Evolutionary conservation across 257 asterid genomes (phyloP).

Genomic region (Rubia yunnanensis): DNA sequence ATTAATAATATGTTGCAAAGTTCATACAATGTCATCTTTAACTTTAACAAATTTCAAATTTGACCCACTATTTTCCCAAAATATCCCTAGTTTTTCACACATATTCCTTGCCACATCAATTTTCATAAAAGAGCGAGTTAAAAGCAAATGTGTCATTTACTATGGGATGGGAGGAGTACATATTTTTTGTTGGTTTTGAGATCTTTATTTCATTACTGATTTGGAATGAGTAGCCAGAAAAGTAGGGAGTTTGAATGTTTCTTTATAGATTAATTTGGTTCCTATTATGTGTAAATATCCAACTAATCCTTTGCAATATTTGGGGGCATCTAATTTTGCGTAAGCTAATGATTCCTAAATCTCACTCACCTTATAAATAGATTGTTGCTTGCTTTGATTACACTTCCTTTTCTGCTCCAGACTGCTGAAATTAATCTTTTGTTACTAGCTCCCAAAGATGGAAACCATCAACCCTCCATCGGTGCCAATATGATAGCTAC

Average conservation of each 20-base stretch:
- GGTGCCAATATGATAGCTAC: conserved; percentile 95
- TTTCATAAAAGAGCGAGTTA: too few species aligned
- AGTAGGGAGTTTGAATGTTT: not conserved
- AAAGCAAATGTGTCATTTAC: too few species aligned
- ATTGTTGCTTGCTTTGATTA: not conserved
- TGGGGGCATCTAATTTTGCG: too few species aligned
- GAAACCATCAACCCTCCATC: conserved; percentile 67
- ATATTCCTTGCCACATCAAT: too few species aligned
- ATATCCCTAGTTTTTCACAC: too few species aligned
- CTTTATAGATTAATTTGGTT: not conserved
- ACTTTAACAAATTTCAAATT: too few species aligned
- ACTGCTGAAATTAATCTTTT: conserved; percentile 6
- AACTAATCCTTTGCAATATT: not conserved
- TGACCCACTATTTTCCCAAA: too few species aligned
- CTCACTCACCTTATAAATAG: not conserved
- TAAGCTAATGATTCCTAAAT: not conserved
- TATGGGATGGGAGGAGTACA: too few species aligned
- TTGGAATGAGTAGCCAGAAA: not conserved
- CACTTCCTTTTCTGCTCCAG: not conserved
- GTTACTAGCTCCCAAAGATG: conserved; percentile 42
- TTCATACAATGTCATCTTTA: too few species aligned
- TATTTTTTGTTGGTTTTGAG: conserved; percentile 10
- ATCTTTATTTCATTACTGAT: not conserved
- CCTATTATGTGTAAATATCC: not conserved
- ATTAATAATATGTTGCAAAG: too few species aligned